phyloP scores from a whole-genome alignment of 305 asterid genomes.

The Nicotiana rustica region DNA sequence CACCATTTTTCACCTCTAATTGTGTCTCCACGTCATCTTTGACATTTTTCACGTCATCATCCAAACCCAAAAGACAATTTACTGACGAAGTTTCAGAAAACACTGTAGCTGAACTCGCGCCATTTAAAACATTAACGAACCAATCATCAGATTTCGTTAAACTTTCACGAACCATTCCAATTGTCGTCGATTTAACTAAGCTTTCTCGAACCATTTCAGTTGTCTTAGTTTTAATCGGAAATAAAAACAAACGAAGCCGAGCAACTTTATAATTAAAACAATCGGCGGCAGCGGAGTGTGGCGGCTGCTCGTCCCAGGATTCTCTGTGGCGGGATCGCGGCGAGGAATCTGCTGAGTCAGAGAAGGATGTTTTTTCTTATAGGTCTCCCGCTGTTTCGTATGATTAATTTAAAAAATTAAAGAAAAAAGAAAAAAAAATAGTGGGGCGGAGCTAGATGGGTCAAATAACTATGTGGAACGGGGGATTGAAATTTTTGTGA shows the following conservation, averaged over 20 bases:
- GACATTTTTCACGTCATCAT: constrained; percentile 40
- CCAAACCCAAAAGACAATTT: constrained; percentile 43
- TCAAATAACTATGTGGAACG: no score
- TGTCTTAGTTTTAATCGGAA: constrained; percentile 36
- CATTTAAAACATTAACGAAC: constrained; percentile 45
- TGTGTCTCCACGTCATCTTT: constrained; percentile 53
- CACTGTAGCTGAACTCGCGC: constrained; percentile 26
- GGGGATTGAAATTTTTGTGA: no score
- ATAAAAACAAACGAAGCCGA: constrained; percentile 45
- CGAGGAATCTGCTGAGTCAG: constrained; percentile 47
- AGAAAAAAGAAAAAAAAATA: no score
- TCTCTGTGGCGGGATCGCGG: constrained; percentile 43
- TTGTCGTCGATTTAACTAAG: constrained; percentile 34
- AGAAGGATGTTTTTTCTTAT: no score
- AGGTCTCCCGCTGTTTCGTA: no score
- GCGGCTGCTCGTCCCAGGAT: constrained; percentile 40
- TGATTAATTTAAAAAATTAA: no score
- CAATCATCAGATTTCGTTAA: constrained; percentile 43
- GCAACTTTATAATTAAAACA: constrained; percentile 34
- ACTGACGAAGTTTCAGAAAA: constrained; percentile 39
- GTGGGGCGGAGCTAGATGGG: no score
- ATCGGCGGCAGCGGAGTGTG: constrained; percentile 15
- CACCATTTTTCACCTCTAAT: constrained; percentile 38
- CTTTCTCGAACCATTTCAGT: constrained; percentile 35
- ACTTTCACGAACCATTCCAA: constrained; percentile 35